Conservation (phyloP, 2,329 filamentous ascomycete species). For the Chaetomiaceae sp. region DNA sequence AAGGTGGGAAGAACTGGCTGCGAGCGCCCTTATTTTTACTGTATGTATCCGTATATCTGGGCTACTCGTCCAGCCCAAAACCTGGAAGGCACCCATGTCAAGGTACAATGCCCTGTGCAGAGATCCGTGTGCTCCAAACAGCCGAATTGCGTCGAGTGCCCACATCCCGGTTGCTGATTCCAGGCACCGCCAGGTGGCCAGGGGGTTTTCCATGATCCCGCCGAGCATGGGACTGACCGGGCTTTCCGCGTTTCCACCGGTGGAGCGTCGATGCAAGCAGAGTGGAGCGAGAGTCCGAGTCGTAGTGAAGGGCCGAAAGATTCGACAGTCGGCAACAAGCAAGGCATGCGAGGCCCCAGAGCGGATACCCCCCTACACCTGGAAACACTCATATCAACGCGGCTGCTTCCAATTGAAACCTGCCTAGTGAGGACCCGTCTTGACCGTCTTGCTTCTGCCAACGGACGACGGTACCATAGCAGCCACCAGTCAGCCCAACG, state of each 20-base stretch:
- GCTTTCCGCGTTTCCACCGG: conserved; percentile 5
- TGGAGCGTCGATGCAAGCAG: conserved; percentile 5
- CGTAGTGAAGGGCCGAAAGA: too few species aligned
- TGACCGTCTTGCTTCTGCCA: conserved; percentile 26
- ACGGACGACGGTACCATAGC: background rate
- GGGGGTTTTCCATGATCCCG: conserved; percentile 2
- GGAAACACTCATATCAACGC: conserved; percentile 23
- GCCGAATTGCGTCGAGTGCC: too few species aligned
- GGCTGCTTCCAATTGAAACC: conserved; percentile 43
- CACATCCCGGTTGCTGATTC: too few species aligned
- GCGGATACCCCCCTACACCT: conserved; percentile 15
- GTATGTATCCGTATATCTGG: too few species aligned
- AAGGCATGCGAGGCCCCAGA: conserved; percentile 9
- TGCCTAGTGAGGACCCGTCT: conserved; percentile 29
- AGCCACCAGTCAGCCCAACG: background rate
- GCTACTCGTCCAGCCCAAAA: too few species aligned
- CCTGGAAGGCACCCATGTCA: too few species aligned
- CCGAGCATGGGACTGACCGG: conserved; percentile 2
- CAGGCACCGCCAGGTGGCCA: background rate
- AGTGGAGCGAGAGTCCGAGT: conserved; percentile 7
- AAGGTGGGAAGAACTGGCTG: too few species aligned
- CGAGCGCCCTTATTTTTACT: too few species aligned
- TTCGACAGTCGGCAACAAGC: conserved; percentile 1
- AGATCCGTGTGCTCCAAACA: too few species aligned
- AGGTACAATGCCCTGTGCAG: too few species aligned